Conservation (phyloP, 2,329 filamentous ascomycete genomes). For the Colletotrichum caudatum region DNA sequence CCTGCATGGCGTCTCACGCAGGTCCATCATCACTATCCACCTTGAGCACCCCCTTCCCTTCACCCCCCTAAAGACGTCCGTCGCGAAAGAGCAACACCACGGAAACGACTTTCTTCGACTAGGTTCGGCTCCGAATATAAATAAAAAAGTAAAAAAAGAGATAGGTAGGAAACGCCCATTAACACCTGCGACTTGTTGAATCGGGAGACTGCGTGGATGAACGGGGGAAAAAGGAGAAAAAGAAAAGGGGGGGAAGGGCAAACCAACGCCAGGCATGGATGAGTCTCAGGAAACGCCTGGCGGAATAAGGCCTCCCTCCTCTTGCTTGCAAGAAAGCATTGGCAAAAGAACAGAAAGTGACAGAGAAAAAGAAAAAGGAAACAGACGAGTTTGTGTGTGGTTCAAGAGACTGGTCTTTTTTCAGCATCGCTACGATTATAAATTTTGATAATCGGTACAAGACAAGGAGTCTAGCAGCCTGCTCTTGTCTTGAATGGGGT, state of each 20-base stretch:
- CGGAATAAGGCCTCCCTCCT: not conserved
- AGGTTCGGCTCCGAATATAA: not conserved
- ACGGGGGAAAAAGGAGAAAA: too few species aligned
- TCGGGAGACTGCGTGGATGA: not conserved
- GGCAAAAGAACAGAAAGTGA: not conserved
- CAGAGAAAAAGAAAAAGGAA: not conserved
- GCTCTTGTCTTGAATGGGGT: not conserved
- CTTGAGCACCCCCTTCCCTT: not conserved
- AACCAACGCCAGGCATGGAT: conserved; percentile 1
- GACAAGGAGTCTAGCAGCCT: not conserved
- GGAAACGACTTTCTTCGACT: not conserved
- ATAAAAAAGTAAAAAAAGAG: too few species aligned
- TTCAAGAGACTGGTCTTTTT: conserved; percentile 8
- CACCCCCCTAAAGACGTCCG: not conserved
- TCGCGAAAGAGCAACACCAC: not conserved
- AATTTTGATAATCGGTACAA: conserved; percentile 33
- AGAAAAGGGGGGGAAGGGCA: not conserved
- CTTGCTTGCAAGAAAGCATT: not conserved
- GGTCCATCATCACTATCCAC: not conserved
- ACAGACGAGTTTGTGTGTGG: not conserved
- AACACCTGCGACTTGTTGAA: not conserved
- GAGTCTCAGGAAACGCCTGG: conserved; percentile 3
- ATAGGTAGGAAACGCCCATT: not conserved
- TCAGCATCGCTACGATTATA: conserved; percentile 39
- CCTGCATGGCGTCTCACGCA: not conserved